phyloP scores from a whole-genome alignment of 2,329 filamentous ascomycete genomes.

The Dactylella cylindrospora region DNA sequence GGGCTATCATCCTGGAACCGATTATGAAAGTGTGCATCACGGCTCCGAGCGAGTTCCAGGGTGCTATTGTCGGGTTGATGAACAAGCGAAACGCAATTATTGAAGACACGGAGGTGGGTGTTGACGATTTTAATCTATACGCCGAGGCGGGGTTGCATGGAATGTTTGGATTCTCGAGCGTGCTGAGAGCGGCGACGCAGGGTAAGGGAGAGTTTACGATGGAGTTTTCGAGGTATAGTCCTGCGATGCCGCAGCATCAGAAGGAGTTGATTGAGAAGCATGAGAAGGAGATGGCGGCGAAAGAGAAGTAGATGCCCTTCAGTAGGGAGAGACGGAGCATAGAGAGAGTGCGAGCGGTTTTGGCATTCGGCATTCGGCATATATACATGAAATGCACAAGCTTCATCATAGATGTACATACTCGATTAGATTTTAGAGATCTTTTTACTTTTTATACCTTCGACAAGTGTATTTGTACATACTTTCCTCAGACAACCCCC shows the following conservation, averaged over 20 bases:
- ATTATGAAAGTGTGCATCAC: slow-evolving; percentile 98
- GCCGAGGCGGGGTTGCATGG: slow-evolving; percentile 91
- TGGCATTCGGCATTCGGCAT: not conserved
- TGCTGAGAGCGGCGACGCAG: slow-evolving; percentile 88
- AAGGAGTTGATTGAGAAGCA: slow-evolving; percentile 70
- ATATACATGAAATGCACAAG: not conserved
- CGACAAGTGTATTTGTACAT: slow-evolving; percentile 7
- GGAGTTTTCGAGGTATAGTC: slow-evolving; percentile 96
- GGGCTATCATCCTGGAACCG: slow-evolving; percentile 85
- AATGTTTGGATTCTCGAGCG: slow-evolving; percentile 96
- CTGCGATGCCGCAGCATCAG: slow-evolving; percentile 86
- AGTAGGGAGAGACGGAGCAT: not conserved
- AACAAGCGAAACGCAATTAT: slow-evolving; percentile 97
- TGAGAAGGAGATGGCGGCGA: slow-evolving; percentile 66
- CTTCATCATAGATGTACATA: not conserved
- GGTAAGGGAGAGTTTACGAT: slow-evolving; percentile 98
- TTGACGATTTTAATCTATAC: slow-evolving; percentile 88
- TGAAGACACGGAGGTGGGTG: slow-evolving; percentile 88
- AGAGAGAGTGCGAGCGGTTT: not conserved
- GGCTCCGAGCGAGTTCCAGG: slow-evolving; percentile 95
- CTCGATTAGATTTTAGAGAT: not conserved
- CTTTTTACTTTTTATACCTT: not conserved
- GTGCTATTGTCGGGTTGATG: slow-evolving; percentile 87
- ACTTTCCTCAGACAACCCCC: too few species aligned
- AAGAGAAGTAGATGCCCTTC: slow-evolving; percentile 61